Base-by-base conservation (phyloP, 2,329 filamentous ascomycete genomes). In the Ceratocystis diversiconidia region DNA sequence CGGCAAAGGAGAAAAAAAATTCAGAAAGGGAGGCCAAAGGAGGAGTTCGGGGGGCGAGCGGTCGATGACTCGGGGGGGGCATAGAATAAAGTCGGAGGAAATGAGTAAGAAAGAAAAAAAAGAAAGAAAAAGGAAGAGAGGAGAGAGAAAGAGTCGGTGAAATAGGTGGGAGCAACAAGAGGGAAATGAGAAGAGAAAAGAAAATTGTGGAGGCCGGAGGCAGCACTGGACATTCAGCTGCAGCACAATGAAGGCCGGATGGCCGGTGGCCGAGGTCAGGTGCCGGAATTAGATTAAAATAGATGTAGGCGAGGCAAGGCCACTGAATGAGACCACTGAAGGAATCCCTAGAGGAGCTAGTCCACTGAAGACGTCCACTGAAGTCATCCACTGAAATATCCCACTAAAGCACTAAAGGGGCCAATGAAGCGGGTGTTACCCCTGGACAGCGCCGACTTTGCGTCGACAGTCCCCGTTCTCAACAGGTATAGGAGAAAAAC, bases 211-310 rank as follows among this genome's bases (percentile, higher is more conserved):
- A 67, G 63, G 66, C 63, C 66, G 66, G 63, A 65, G 61, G 46
- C 63, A 63, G 61, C 60, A 62, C 60, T 65, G 52, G 43, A 63
- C 28, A 67, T 65, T 67, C 50, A 50, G 50, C 48, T 36, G 41
- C 50, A 50, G 17, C 17, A 44, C 44, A 44, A 62, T 41, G 36
- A 41, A 12, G 66, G 46, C 66, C 66, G 66, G 66, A 67, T 67
- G 66, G 63, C 66, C 66, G 66, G 66, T 67, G 66, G 66, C 66
- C 66, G 66, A 65, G 66, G 63, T 65, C 66, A 67, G 66, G 60
- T 67, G 66, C 63, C 66, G 63, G 66, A 60, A 65, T 63, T 50
- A 65, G 63, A 43, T 55, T 61, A 57, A 46, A 57, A 55, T 17
- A 57, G 61, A 65, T 50, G 62, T 43, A 52, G 19, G 19, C 48